Evolutionary conservation across 495 filamentous ascomycete genomes (phyloP).

Genomic region (Podospora sp.): DNA sequence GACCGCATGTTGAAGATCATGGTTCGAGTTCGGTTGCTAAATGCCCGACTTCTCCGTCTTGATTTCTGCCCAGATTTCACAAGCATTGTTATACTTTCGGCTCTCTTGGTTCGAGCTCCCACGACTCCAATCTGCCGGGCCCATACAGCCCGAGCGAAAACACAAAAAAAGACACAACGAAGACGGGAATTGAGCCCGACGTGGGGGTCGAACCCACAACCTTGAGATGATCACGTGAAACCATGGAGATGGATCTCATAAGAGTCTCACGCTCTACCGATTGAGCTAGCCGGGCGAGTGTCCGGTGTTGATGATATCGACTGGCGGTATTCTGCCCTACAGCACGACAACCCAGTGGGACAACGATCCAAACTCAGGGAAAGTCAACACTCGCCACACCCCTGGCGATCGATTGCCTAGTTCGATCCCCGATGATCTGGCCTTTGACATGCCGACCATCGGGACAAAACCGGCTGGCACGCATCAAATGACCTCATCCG

Average conservation of each 20-base stretch:
- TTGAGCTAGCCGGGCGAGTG: conserved; percentile 65
- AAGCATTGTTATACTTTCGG: too few relatives aligned
- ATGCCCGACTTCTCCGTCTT: too few relatives aligned
- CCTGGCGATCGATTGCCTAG: neutral
- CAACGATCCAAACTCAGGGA: neutral
- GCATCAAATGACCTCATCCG: neutral
- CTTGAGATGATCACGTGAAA: neutral
- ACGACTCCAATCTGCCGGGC: too few relatives aligned
- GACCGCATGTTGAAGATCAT: too few relatives aligned
- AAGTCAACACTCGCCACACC: neutral
- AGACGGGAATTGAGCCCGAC: neutral
- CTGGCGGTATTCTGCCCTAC: neutral
- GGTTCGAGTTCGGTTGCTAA: too few relatives aligned
- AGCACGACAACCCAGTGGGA: neutral
- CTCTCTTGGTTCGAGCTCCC: too few relatives aligned
- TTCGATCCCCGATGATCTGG: neutral
- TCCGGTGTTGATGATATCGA: neutral
- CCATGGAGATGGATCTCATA: conserved; percentile 35
- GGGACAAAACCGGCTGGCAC: neutral
- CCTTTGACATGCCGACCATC: neutral
- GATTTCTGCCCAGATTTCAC: too few relatives aligned
- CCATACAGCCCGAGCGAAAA: neutral
- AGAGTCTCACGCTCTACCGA: conserved; percentile 84
- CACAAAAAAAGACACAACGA: neutral
- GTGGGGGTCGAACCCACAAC: neutral